These are phyloP conservation scores for Fraxinus velutina DNA, from an alignment of 305 asterid species.

Conservation along the genomic window DNA sequence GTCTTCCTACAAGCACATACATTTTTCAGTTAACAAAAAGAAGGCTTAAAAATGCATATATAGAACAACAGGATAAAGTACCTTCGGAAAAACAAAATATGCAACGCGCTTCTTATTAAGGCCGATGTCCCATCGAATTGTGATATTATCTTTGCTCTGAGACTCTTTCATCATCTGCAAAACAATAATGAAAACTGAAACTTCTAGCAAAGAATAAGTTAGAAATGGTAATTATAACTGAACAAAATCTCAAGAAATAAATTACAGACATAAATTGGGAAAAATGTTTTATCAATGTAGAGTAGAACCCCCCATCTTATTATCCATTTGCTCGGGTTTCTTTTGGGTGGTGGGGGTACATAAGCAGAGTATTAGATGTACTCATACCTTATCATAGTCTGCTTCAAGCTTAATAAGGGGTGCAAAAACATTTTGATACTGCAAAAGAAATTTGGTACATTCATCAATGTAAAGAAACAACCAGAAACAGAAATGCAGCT, in stretches of 20 bases:
- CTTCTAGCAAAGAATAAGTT: background rate
- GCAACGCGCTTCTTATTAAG: constrained; percentile 97
- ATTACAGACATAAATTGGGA: background rate
- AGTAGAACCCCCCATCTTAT: background rate
- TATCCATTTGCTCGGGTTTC: background rate
- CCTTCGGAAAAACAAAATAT: constrained; percentile 95
- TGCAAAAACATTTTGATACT: constrained; percentile 98
- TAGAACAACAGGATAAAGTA: constrained; percentile 24
- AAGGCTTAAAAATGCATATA: background rate
- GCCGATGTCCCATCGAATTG: constrained; percentile 97
- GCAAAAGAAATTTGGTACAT: constrained; percentile 24
- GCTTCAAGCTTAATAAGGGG: constrained; percentile 98
- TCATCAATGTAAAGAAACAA: constrained; percentile 14
- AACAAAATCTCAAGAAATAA: constrained; percentile 8
- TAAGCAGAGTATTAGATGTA: background rate
- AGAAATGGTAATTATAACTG: background rate
- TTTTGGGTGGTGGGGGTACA: background rate
- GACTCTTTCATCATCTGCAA: constrained; percentile 98
- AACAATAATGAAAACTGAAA: constrained; percentile 25
- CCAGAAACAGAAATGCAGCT: constrained; percentile 7
- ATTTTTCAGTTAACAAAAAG: constrained; percentile 18
- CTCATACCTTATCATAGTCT: constrained; percentile 87
- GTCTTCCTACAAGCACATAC: constrained; percentile 69
- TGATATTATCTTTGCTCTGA: constrained; percentile 92
- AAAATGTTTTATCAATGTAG: background rate